Evolutionary conservation across 345 rosid genomes (phyloP), one percentile per base, ranked within the genome.

Genomic region (Leavenworthia alabamica): DNA sequence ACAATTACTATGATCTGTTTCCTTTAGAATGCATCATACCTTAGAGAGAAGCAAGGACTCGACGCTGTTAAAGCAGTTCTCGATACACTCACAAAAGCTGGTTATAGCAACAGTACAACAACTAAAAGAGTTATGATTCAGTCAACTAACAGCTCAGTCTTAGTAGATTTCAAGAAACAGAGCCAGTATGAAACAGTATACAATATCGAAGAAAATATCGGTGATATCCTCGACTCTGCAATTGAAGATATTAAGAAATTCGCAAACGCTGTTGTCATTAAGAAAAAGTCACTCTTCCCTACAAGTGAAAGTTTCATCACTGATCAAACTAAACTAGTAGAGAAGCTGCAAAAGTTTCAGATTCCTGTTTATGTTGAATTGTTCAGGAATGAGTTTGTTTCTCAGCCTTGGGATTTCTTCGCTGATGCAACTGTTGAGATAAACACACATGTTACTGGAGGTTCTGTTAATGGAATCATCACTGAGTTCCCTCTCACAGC

Each of bases 381-480:
- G 29, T 87, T 93, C 76, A 74, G 72, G 60, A 93, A 93, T 39
- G 99, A 93, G 78, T 93, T 85, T 68, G 70, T 79, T 20, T 87
- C 99, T 73, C 97, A 89, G 62, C 75, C 95, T n/a, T 93, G 86
- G 88, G 99, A 93, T 64, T 89, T 83, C 79, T 87, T 85, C 66
- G 62, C 99, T 2, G 97, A 93, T 50, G 67, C 88, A 13, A 86
- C 83, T 2, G 86, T 80, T 3, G 97, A 93, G 82, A 50, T 93
- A 43, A 89, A 89, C 78, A 31, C 86, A 8, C 78, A 52, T 60
- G 69, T 64, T 24, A 1, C 0, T 16, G 81, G 70, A 44, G 73
- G 51, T 24, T 57, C 32, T 28, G 28, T 89, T 20, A 53, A 57
- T 36, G 97, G 97, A 29, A 73, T 83, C 65, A 54, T 93, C 77